phyloP scores from a whole-genome alignment of 1,284 basidiomycete genomes.

The Omphalotus olearius region DNA sequence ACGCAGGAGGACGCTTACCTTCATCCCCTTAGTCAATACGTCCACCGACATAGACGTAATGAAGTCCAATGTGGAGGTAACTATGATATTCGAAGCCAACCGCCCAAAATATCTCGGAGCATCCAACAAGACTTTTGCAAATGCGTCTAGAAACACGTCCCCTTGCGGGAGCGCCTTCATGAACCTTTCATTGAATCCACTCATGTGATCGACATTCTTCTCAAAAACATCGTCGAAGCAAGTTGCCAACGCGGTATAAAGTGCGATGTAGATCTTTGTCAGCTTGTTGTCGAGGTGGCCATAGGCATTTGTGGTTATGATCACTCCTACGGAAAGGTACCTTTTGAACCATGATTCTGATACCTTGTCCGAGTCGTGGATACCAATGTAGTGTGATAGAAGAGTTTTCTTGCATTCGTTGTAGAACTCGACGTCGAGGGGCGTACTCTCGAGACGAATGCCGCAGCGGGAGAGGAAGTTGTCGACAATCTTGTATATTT shows the following conservation, averaged over 20 bases:
- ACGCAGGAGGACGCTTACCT: slow-evolving; percentile 5
- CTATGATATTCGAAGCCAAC: slow-evolving; percentile 25
- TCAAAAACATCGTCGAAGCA: slow-evolving; percentile 24
- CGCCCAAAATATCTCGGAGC: slow-evolving; percentile 17
- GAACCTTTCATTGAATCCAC: slow-evolving; percentile 24
- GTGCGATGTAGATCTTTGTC: slow-evolving; percentile 24
- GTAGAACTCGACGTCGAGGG: too few species aligned
- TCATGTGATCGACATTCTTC: slow-evolving; percentile 20
- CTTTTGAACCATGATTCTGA: neutral
- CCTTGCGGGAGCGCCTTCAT: slow-evolving; percentile 20
- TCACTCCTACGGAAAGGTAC: slow-evolving; percentile 11
- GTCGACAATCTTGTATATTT: too few species aligned
- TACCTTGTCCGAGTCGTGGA: too few species aligned
- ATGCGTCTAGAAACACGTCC: slow-evolving; percentile 21
- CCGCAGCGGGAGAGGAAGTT: too few species aligned
- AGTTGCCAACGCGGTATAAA: slow-evolving; percentile 25
- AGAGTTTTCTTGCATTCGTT: too few species aligned
- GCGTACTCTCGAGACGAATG: too few species aligned
- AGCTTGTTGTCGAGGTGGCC: slow-evolving; percentile 17
- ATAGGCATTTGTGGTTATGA: slow-evolving; percentile 17
- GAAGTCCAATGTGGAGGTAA: slow-evolving; percentile 22
- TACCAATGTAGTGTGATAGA: too few species aligned
- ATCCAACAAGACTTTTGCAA: slow-evolving; percentile 23
- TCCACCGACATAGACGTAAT: slow-evolving; percentile 26
- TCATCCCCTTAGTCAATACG: slow-evolving; percentile 21